Percentiles rank a stretch among this genome's conserved stretches.
These are phyloP conservation scores for Truncatella angustata DNA, from an alignment of 2,329 filamentous ascomycete genomes.

Conservation along the genomic window DNA sequence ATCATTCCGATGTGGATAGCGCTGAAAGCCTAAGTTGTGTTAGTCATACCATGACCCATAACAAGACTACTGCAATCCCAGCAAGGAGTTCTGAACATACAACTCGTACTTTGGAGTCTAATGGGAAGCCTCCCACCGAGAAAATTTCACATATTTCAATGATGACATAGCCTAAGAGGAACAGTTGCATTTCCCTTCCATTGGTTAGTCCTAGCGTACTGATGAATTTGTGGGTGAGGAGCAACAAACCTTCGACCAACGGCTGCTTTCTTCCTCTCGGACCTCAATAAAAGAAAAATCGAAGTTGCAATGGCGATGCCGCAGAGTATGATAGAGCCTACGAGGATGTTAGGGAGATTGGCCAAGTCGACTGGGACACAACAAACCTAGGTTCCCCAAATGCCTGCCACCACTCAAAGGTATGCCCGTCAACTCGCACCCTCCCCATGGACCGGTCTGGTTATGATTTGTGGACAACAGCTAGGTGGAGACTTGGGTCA, in stretches of 20 bases:
- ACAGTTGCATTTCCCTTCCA: conserved; percentile 89
- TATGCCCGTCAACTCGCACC: conserved; percentile 77
- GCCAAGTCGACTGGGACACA: not conserved
- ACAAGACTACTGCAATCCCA: no score
- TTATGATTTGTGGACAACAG: conserved; percentile 61
- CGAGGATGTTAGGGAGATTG: not conserved
- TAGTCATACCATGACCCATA: not conserved
- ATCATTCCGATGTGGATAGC: conserved; percentile 90
- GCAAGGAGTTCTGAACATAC: no score
- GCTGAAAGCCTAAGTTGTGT: conserved; percentile 67
- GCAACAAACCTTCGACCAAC: conserved; percentile 78
- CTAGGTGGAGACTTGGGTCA: conserved; percentile 42
- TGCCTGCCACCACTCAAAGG: conserved; percentile 61
- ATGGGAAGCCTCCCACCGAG: conserved; percentile 84
- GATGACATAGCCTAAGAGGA: conserved; percentile 81
- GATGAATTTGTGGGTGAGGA: not conserved
- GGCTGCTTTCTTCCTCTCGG: conserved; percentile 87
- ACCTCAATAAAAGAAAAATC: conserved; percentile 69
- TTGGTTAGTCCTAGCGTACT: conserved; percentile 16
- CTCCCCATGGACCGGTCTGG: conserved; percentile 60
- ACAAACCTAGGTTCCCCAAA: conserved; percentile 79
- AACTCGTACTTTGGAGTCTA: conserved; percentile 67
- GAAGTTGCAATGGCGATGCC: conserved; percentile 72
- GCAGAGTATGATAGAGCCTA: conserved; percentile 84
- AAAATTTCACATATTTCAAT: conserved; percentile 96